Evolutionary conservation across 768 basidiomycete genomes (phyloP).

Genomic region (Suillus luteus): DNA sequence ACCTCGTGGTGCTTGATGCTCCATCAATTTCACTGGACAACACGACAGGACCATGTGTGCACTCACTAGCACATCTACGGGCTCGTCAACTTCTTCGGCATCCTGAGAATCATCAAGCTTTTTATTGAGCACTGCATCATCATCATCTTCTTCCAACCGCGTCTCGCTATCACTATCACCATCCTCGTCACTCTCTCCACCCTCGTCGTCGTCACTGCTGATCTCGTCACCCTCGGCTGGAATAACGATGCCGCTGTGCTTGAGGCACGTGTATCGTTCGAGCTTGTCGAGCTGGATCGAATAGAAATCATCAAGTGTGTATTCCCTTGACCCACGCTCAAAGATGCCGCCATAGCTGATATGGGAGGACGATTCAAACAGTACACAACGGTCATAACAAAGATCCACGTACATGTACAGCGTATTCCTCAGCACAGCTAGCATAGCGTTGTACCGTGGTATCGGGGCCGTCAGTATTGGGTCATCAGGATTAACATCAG

Average conservation of each 20-base stretch:
- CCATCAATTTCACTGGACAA: neutral
- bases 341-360: slow-evolving; percentile 85
- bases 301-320: slow-evolving; percentile 89
- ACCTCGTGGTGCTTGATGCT: slow-evolving; percentile 36
- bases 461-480: slow-evolving; percentile 64
- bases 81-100: slow-evolving; percentile 23
- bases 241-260: slow-evolving; percentile 62
- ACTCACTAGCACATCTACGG: slow-evolving; percentile 20
- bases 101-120: slow-evolving; percentile 10
- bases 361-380: neutral
- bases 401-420: slow-evolving; percentile 70
- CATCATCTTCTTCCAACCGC: slow-evolving; percentile 19
- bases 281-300: slow-evolving; percentile 81
- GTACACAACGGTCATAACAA: neutral
- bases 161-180: slow-evolving; percentile 40
- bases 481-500: slow-evolving; percentile 60
- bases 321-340: slow-evolving; percentile 80
- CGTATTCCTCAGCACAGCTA: slow-evolving; percentile 80
- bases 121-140: slow-evolving; percentile 9
- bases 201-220: slow-evolving; percentile 61
- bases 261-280: slow-evolving; percentile 75
- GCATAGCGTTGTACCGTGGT: slow-evolving; percentile 85
- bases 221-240: slow-evolving; percentile 61
- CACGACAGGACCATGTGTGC: slow-evolving; percentile 16
- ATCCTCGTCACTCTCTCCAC: slow-evolving; percentile 57